Percentiles rank a stretch among this genome's conserved stretches.
Conservation (phyloP, 352 stramenopile species). For the Phytopythium litorale region DNA sequence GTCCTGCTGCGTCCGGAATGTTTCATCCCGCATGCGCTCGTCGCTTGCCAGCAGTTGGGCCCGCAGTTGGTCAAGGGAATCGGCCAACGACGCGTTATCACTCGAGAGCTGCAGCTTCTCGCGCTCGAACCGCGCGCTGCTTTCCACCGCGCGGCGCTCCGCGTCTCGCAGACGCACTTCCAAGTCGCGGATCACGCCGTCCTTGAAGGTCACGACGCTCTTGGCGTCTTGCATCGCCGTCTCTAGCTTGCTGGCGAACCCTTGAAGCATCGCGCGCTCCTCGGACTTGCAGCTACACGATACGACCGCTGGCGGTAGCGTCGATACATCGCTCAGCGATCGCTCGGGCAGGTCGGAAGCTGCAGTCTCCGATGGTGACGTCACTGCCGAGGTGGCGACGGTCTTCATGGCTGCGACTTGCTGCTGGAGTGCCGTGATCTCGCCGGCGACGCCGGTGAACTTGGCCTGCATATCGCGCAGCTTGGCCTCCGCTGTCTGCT, state of each 20-base stretch:
- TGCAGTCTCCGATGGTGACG: neutral
- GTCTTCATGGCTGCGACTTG: conserved; percentile 40
- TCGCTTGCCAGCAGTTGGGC: conserved; percentile 4
- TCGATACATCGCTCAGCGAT: neutral
- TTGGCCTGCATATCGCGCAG: conserved; percentile 36
- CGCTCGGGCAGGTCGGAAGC: neutral
- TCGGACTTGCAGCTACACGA: neutral
- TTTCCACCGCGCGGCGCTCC: conserved; percentile 18
- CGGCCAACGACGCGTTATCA: conserved; percentile 11
- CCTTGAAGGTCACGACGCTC: conserved; percentile 65
- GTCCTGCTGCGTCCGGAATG: conserved; percentile 22
- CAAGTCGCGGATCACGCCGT: conserved; percentile 47
- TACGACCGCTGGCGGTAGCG: no score
- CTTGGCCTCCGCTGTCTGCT: conserved; percentile 25
- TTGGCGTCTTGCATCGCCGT: conserved; percentile 66
- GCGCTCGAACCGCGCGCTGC: conserved; percentile 14
- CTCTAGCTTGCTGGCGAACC: conserved; percentile 50
- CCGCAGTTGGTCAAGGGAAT: conserved; percentile 18
- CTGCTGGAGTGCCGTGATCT: conserved; percentile 38
- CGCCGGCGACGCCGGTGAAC: conserved; percentile 36
- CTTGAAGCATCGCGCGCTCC: conserved; percentile 47
- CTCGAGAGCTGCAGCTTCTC: conserved; percentile 6
- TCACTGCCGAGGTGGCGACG: neutral
- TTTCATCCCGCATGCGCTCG: conserved; percentile 11
- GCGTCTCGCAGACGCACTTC: conserved; percentile 32